phyloP scores from a whole-genome alignment of 2,329 filamentous ascomycete genomes.

The Ophiocordyceps australis region DNA sequence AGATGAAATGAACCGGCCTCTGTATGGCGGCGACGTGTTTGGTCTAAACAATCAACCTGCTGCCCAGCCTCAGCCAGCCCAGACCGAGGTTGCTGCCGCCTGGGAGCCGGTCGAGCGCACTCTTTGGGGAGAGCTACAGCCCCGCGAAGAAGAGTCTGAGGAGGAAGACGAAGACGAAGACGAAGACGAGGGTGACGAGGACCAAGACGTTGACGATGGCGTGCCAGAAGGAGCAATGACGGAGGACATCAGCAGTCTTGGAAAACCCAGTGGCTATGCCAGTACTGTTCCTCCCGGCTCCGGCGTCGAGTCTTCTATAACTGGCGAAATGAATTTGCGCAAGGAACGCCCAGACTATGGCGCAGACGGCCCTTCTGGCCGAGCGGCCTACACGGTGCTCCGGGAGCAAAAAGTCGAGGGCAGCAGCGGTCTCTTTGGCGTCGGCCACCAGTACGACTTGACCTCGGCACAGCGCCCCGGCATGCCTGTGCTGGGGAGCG shows the following conservation, averaged over 20 bases:
- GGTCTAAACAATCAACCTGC: slow-evolving; percentile 41
- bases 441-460: slow-evolving; percentile 84
- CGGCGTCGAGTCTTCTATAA: slow-evolving; percentile 53
- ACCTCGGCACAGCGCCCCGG: slow-evolving; percentile 29
- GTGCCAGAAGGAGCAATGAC: not conserved
- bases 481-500: slow-evolving; percentile 60
- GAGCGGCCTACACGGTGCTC: slow-evolving; percentile 75
- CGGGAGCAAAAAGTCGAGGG: slow-evolving; percentile 65
- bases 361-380: slow-evolving; percentile 60
- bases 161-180: slow-evolving; percentile 66
- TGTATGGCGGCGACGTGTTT: slow-evolving; percentile 91
- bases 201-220: slow-evolving; percentile 19
- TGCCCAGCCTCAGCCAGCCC: slow-evolving; percentile 16
- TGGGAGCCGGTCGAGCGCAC: slow-evolving; percentile 76
- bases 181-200: slow-evolving; percentile 40
- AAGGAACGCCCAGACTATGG: slow-evolving; percentile 71
- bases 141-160: slow-evolving; percentile 55
- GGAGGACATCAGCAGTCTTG: slow-evolving; percentile 37
- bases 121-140: slow-evolving; percentile 83
- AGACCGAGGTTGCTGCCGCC: slow-evolving; percentile 27
- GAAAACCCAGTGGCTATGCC: slow-evolving; percentile 65
- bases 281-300: slow-evolving; percentile 64
- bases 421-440: slow-evolving; percentile 88
- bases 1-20: slow-evolving; percentile 77
- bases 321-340: slow-evolving; percentile 77